These are phyloP conservation scores for Hirschfeldia incana DNA, from an alignment of 345 rosid species.

Conservation along the genomic window DNA sequence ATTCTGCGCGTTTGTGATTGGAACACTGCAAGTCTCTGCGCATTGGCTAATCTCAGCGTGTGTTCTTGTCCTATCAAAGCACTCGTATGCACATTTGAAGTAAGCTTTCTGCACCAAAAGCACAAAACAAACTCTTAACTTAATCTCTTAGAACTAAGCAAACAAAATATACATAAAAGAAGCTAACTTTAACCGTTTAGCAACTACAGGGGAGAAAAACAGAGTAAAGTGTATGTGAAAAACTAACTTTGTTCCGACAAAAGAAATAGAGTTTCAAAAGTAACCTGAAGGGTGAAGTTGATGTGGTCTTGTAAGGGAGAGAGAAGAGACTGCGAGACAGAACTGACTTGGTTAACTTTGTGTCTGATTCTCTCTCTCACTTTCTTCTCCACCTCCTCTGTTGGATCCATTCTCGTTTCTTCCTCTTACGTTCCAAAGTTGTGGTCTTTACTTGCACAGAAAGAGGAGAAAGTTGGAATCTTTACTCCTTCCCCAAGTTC, in stretches of 20 bases:
- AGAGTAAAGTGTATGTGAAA: not conserved
- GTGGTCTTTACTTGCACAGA: not conserved
- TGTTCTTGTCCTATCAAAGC: slow-evolving; percentile 76
- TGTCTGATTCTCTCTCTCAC: slow-evolving; percentile 65
- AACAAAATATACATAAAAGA: not conserved
- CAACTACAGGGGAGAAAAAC: not conserved
- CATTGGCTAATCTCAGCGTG: slow-evolving; percentile 78
- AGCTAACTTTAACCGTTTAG: not conserved
- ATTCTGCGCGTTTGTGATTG: slow-evolving; percentile 70
- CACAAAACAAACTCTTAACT: not conserved
- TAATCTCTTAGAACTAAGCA: not conserved
- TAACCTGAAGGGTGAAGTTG: slow-evolving; percentile 89
- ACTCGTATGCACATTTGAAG: slow-evolving; percentile 90
- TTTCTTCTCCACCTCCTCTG: slow-evolving; percentile 62
- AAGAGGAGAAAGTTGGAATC: slow-evolving; percentile 2
- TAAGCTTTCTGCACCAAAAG: slow-evolving; percentile 67
- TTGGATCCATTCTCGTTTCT: slow-evolving; percentile 49
- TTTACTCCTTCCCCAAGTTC: not conserved
- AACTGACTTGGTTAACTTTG: slow-evolving; percentile 68
- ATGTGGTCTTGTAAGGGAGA: slow-evolving; percentile 79
- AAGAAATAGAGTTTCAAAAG: not conserved
- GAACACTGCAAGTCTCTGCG: slow-evolving; percentile 79
- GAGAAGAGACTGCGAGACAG: slow-evolving; percentile 70
- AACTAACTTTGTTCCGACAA: not conserved
- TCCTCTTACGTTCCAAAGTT: not conserved